Base-by-base conservation (phyloP, 2,329 filamentous ascomycete genomes). In the Endoconidiophora polonica region DNA sequence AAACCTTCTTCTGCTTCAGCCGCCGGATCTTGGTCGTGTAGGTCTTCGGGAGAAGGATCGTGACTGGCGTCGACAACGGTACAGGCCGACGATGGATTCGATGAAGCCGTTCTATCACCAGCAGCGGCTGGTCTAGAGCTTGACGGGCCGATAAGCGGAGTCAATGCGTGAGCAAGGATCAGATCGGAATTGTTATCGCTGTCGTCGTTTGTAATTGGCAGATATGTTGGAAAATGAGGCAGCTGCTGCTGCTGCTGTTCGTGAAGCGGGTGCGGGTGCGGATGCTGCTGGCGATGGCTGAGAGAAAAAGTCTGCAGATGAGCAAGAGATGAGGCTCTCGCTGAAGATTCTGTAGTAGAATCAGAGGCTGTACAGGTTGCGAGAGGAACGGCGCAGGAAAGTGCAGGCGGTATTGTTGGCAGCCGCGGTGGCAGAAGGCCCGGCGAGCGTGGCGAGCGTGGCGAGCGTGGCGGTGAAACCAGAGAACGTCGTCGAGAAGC, bases 281-380 rank as follows among this genome's bases (percentile, higher is more conserved):
- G 29, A 5, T 38, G 29, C 16, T 39, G 44, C 41, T 47, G 29
- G 29, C 22, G 24, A 20, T 9, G 33, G 20, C 18, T n/a, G 9
- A 10, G 26, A 38, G 20, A 46, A 39, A 46, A 46, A 6, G 33
- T 14, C 26, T 18, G 20, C 29, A 16, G 18, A 7, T 33, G 16
- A 20, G 20, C 10, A 16, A 23, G 18, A 39, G 33, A 20, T 33
- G 24, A 24, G 12, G 2, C 22, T 12, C 29, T 33, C 29, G 2
- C 29, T 33, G 29, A 5, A 33, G 29, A 33, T 3, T 29, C 36
- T 2, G 36, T 38, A 10, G 37, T 37, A 29, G 43, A 7, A 40
- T 41, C 42, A 50, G 43, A 50, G 26, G 42, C n/a, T 23, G 42
- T 40, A 10, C 23, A 40, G 3, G 48, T 42, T n/a, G 23, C 33